Evolutionary conservation across 2,329 filamentous ascomycete species (phyloP).

Genomic region (Acephala macrosclerotiorum): DNA sequence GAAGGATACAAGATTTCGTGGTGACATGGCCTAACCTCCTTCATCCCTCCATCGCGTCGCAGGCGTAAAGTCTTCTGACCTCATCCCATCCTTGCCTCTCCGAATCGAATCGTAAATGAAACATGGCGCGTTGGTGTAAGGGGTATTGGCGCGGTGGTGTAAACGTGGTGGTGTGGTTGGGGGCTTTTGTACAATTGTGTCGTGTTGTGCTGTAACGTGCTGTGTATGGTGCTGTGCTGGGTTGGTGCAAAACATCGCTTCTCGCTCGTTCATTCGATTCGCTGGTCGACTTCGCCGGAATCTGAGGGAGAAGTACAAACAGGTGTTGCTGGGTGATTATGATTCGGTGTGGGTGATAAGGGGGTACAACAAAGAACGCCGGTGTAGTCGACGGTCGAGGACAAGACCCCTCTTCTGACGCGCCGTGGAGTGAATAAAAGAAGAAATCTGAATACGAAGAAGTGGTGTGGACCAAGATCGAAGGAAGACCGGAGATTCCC

Average conservation of each 20-base stretch:
- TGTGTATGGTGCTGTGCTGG: slow-evolving; percentile 27
- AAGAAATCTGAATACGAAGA: slow-evolving; percentile 30
- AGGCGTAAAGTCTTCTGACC: background rate
- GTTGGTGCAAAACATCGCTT: slow-evolving; percentile 27
- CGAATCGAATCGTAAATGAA: slow-evolving; percentile 36
- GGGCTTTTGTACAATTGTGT: slow-evolving; percentile 34
- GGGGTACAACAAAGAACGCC: slow-evolving; percentile 37
- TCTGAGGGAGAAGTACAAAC: slow-evolving; percentile 28
- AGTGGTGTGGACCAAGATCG: slow-evolving; percentile 23
- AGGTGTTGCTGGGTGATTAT: slow-evolving; percentile 32
- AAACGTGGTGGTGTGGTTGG: slow-evolving; percentile 18
- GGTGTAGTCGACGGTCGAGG: slow-evolving; percentile 40
- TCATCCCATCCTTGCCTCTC: background rate
- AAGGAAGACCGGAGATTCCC: slow-evolving; percentile 25
- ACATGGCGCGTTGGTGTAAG: slow-evolving; percentile 34
- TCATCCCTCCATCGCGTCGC: slow-evolving; percentile 14
- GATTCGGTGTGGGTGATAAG: slow-evolving; percentile 21
- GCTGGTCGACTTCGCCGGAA: slow-evolving; percentile 40
- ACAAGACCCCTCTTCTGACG: slow-evolving; percentile 46
- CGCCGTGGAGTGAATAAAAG: slow-evolving; percentile 33
- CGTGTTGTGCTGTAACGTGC: slow-evolving; percentile 30
- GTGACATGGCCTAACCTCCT: slow-evolving; percentile 22
- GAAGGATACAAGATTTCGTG: slow-evolving; percentile 31
- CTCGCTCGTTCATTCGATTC: slow-evolving; percentile 32
- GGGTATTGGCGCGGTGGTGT: slow-evolving; percentile 31